Evolutionary conservation across 495 filamentous ascomycete species (phyloP).

Genomic region (Xylaria intraflava): DNA sequence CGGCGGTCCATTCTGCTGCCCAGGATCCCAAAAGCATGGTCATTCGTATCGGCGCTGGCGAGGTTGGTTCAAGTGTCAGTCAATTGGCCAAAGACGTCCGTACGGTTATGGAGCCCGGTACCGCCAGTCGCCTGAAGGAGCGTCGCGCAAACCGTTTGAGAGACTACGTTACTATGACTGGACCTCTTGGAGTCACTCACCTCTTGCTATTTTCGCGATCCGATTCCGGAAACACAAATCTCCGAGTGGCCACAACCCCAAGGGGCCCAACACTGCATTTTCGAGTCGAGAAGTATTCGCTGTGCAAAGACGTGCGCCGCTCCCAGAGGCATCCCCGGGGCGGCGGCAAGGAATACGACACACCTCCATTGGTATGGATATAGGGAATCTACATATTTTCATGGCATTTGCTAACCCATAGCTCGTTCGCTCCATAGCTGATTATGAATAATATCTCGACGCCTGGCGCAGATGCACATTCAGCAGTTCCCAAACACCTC

Average conservation of each 20-base stretch:
- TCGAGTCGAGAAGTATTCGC: constrained; percentile 90
- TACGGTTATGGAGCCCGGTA: constrained; percentile 90
- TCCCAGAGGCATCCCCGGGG: constrained; percentile 74
- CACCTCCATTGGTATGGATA: constrained; percentile 61
- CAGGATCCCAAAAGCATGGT: constrained; percentile 93
- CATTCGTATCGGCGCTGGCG: constrained; percentile 88
- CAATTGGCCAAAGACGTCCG: constrained; percentile 90
- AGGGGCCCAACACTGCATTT: constrained; percentile 91
- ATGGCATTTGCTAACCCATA: constrained; percentile 10
- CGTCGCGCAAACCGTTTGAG: constrained; percentile 80
- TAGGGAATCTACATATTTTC: not conserved
- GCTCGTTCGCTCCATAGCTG: constrained; percentile 43
- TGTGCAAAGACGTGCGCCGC: constrained; percentile 81
- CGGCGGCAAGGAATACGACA: constrained; percentile 74
- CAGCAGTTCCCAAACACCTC: constrained; percentile 70
- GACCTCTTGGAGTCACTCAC: constrained; percentile 88
- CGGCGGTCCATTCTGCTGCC: constrained; percentile 29
- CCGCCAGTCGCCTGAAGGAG: constrained; percentile 80
- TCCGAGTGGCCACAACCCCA: constrained; percentile 83
- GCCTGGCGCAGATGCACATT: constrained; percentile 56
- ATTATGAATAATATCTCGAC: constrained; percentile 98
- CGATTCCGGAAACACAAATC: constrained; percentile 79
- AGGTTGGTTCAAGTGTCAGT: constrained; percentile 84
- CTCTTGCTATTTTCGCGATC: constrained; percentile 92
- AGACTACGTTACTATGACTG: constrained; percentile 94